These are phyloP conservation scores for Globisporangium barbulae DNA, from an alignment of 352 stramenopile species.

Conservation along the genomic window DNA sequence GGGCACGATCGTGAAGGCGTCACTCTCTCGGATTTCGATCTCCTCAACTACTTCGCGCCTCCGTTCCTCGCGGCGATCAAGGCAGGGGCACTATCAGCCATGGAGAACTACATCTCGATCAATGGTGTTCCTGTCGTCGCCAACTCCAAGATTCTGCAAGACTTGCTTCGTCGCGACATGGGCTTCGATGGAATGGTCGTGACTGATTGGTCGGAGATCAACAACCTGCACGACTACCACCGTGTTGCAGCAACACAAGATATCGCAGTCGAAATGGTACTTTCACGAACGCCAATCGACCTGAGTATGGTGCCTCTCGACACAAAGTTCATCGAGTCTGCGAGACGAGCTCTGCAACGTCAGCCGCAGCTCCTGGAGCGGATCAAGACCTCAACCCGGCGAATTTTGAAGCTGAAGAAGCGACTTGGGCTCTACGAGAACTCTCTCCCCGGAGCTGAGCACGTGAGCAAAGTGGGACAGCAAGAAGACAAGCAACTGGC, in stretches of 20 bases:
- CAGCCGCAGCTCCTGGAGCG: constrained; percentile 34
- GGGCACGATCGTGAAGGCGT: constrained; percentile 83
- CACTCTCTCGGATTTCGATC: constrained; percentile 66
- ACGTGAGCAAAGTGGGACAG: constrained; percentile 47
- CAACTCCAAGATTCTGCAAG: constrained; percentile 75
- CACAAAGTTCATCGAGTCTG: constrained; percentile 47
- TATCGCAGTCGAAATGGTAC: constrained; percentile 61
- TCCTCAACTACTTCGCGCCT: constrained; percentile 85
- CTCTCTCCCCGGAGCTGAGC: constrained; percentile 41
- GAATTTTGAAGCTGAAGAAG: constrained; percentile 74
- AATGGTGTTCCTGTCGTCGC: constrained; percentile 90
- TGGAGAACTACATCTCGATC: constrained; percentile 94
- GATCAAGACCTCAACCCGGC: constrained; percentile 50
- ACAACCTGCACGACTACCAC: constrained; percentile 78
- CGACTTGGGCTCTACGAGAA: constrained; percentile 70
- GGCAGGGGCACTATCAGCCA: constrained; percentile 82
- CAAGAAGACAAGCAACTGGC: constrained; percentile 47
- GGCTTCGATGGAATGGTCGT: constrained; percentile 87
- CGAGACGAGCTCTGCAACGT: constrained; percentile 33
- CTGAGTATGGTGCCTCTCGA: constrained; percentile 89
- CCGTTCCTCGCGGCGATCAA: constrained; percentile 82
- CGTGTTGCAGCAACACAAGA: constrained; percentile 43
- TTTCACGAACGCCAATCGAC: constrained; percentile 82
- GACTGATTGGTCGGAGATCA: constrained; percentile 92
- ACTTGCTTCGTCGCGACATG: constrained; percentile 84